These are phyloP conservation scores for Asclepias syriaca DNA, from an alignment of 257 asterid genomes.

Conservation along the genomic window DNA sequence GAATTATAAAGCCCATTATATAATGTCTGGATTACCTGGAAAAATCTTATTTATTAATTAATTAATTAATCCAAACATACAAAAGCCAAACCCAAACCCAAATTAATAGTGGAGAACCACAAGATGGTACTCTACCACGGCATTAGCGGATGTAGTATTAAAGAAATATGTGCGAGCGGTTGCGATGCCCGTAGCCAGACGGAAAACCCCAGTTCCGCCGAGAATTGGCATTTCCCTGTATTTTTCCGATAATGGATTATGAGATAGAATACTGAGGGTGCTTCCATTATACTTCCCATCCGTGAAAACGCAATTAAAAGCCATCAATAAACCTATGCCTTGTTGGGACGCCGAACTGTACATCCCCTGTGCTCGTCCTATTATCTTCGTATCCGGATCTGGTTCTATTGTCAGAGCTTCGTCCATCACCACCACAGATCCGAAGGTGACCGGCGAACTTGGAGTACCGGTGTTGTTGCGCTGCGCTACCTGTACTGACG, in stretches of 20 bases:
- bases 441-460: neutral
- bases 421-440: neutral
- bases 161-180: constrained; percentile 11
- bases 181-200: constrained; percentile 40
- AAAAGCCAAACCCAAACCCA: too few relatives aligned
- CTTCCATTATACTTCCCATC: constrained; percentile 1
- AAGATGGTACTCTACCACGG: constrained; percentile 26
- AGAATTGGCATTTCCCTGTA: constrained; percentile 40
- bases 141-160: constrained; percentile 2
- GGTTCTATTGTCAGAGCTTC: neutral
- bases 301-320: constrained; percentile 1
- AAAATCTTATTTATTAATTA: too few relatives aligned
- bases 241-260: constrained; percentile 3
- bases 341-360: neutral
- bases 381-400: neutral
- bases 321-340: neutral
- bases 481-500: neutral
- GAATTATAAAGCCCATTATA: too few relatives aligned
- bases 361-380: constrained; percentile 2
- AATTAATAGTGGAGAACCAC: neutral
- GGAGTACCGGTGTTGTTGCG: neutral
- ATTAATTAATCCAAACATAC: too few relatives aligned
- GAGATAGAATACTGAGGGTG: neutral
- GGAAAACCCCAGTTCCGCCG: constrained; percentile 57
- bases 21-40: too few relatives aligned